Evolutionary conservation across 306 rosid species (phyloP), one percentile per base, ranked within the genome.

Genomic region (Cucumis cinereus): DNA sequence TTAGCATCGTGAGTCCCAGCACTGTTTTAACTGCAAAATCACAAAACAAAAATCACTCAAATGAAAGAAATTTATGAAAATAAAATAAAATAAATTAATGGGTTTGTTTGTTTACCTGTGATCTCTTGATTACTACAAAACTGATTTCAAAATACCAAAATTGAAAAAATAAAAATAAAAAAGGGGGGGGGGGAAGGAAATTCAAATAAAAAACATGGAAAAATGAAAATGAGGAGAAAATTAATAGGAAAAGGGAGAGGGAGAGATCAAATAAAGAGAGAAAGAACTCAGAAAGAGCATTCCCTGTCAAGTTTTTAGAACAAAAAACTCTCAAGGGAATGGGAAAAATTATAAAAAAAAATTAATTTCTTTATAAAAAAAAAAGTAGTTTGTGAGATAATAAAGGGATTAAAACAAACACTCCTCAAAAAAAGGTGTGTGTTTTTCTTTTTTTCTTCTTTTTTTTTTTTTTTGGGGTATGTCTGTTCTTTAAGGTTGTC

Each of bases 1-100:
- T 89, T 56, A 90, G 68, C 96, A 90, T 94, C 33, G 81, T 85
- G 24, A 36, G 56, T 82, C 80, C 54, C 62, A 64, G 43, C 30
- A 82, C 97, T 93, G 87, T 66, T 8, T 8, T 10, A 35, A 19
- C 33, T 38, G 28, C 33, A 59, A 59, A 45, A 23, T 2, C 20
- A 53, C 17, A 53, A 19, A 53, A 2, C 57, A 53, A 53, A 1
- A 6, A 15, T 6, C 55, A 19, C 1, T 15, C 4, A 15, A 49
- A 49, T 1, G 19, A 5, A 49, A 49, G 7, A 49, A 49, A 49
- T 3, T 13, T 14, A 49, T 49, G 54, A 15, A 49, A 49, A 49
- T 0, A 45, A 45, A 45, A 10, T 0, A 8, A 45, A 45, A 45
- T 4, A 45, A 45, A 45, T 12, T 13, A 45, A 45, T 45, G 52